Percentiles rank a stretch among this genome's conserved stretches.
Conservation (phyloP, 2,329 filamentous ascomycete genomes). For the Fusarium sp. region DNA sequence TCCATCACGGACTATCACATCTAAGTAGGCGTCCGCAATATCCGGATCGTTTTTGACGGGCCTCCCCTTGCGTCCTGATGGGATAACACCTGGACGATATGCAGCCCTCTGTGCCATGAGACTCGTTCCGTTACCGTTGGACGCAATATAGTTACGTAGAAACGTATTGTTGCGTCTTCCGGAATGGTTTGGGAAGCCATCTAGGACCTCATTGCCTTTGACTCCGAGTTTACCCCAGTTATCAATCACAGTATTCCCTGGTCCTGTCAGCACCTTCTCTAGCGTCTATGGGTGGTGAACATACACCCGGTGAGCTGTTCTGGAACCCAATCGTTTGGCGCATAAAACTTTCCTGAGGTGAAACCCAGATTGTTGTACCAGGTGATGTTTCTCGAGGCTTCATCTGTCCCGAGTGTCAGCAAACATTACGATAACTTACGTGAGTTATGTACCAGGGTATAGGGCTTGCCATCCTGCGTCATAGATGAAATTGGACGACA, state of each 20-base stretch:
- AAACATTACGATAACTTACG: fast-evolving
- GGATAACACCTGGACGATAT: not conserved
- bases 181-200: not conserved
- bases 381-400: conserved; percentile 5
- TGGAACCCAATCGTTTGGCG: not conserved
- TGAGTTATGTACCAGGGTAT: not conserved
- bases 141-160: not conserved
- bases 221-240: conserved; percentile 5
- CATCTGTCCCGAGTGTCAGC: not conserved
- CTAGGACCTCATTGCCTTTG: not conserved
- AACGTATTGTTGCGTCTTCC: conserved; percentile 1
- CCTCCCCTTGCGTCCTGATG: not conserved
- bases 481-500: not conserved
- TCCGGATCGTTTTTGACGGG: not conserved
- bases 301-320: not conserved
- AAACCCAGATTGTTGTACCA: conserved; percentile 3
- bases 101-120: not conserved
- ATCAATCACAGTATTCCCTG: not conserved
- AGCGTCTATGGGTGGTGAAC: fast-evolving
- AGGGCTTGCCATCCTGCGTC: not conserved
- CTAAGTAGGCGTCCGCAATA: not conserved
- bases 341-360: not conserved
- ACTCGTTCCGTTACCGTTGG: not conserved
- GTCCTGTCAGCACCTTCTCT: not conserved
- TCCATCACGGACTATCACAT: not conserved